These are phyloP conservation scores for Dipteronia dyeriana DNA, from an alignment of 345 rosid species.

Conservation along the genomic window DNA sequence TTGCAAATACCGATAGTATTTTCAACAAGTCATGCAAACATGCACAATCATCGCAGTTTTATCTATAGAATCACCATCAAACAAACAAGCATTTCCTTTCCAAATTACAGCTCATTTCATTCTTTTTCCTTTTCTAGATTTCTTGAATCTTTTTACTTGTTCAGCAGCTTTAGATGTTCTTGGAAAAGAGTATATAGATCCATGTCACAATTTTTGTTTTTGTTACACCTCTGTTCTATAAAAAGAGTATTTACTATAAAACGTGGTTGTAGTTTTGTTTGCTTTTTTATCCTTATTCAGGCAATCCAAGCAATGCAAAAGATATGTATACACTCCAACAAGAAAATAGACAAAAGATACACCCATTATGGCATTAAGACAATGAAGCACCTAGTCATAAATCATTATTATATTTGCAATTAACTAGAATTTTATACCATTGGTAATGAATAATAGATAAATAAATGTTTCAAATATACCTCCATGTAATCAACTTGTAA, in stretches of 20 bases:
- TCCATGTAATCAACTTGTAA: slow-evolving; percentile 42
- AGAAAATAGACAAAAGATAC: background rate
- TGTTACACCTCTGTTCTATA: background rate
- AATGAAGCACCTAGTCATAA: slow-evolving; percentile 2
- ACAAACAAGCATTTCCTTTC: background rate
- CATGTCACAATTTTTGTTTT: background rate
- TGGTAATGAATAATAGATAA: background rate
- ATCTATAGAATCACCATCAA: slow-evolving; percentile 6
- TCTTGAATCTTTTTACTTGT: background rate
- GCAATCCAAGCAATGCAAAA: background rate
- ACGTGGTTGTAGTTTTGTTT: background rate
- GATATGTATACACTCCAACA: background rate
- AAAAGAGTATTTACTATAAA: background rate
- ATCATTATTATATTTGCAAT: background rate
- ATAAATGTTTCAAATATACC: slow-evolving; percentile 34
- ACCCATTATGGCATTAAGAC: background rate
- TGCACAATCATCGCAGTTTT: background rate
- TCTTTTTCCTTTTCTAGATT: background rate
- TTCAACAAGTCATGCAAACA: background rate
- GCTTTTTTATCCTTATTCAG: background rate
- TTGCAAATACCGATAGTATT: too few species aligned
- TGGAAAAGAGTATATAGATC: background rate
- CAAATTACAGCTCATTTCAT: background rate
- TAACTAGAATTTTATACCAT: background rate
- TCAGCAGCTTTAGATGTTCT: background rate